Conservation (phyloP, 176 grass and related monocot genomes). For the Oryza officinalis region DNA sequence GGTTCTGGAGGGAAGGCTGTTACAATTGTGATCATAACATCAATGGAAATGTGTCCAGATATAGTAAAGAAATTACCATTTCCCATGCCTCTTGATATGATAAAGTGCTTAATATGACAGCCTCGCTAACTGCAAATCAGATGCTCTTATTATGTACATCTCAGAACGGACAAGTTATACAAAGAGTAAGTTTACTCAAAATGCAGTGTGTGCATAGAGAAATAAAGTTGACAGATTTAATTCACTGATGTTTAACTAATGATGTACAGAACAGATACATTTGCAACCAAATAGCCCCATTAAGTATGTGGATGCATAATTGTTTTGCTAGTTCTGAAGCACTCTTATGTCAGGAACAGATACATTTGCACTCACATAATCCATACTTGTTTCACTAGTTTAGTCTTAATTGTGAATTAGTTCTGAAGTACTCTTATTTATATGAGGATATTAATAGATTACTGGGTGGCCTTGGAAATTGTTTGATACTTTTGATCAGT, state of each 20-base stretch:
- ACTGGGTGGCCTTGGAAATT: neutral
- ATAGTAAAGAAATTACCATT: constrained; percentile 62
- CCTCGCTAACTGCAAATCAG: constrained; percentile 73
- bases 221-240: neutral
- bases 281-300: neutral
- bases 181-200: constrained; percentile 10
- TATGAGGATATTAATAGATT: neutral
- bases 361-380: neutral
- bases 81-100: constrained; percentile 93
- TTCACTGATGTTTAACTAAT: too few relatives aligned
- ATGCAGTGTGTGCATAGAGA: neutral
- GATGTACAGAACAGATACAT: neutral
- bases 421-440: neutral
- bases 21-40: neutral
- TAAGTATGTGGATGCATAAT: neutral
- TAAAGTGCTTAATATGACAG: constrained; percentile 72
- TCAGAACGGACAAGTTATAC: neutral
- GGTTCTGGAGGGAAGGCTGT: too few relatives aligned
- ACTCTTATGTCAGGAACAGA: too few relatives aligned
- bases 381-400: neutral
- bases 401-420: neutral
- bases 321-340: too few relatives aligned
- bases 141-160: constrained; percentile 3
- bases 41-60: neutral
- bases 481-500: neutral